These are phyloP conservation scores for Ambrosiella cleistominuta DNA, from an alignment of 2,329 filamentous ascomycete genomes.

Conservation along the genomic window DNA sequence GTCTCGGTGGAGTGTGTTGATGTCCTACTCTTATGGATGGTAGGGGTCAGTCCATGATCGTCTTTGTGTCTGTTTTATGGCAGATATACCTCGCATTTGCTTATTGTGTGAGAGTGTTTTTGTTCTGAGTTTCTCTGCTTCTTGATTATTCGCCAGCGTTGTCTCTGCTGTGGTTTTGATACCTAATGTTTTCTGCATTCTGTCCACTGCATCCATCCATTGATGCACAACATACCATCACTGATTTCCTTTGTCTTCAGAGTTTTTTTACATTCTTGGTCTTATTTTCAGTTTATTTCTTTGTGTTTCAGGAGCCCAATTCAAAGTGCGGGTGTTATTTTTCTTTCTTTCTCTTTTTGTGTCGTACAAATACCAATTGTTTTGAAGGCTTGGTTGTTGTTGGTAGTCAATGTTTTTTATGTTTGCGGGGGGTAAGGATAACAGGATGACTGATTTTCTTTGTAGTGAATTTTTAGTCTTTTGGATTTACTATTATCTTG, in stretches of 20 bases:
- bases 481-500: slow-evolving; percentile 1
- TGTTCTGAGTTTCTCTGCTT: neutral
- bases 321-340: slow-evolving; percentile 1
- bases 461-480: neutral
- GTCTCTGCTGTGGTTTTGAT: neutral
- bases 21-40: slow-evolving; percentile 6
- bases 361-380: slow-evolving; percentile 1
- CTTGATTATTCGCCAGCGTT: neutral
- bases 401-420: neutral
- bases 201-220: neutral
- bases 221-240: neutral
- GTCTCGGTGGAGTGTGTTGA: neutral
- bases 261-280: neutral
- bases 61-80: slow-evolving; percentile 6
- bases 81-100: neutral
- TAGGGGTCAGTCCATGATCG: slow-evolving; percentile 10
- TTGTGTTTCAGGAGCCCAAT: neutral
- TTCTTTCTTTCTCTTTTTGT: slow-evolving; percentile 2
- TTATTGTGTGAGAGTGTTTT: neutral
- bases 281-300: slow-evolving; percentile 1
- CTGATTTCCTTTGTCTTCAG: neutral
- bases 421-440: neutral
- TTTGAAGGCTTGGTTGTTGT: slow-evolving; percentile 3
- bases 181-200: neutral
- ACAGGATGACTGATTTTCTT: neutral